Base-by-base conservation (phyloP, 169 alveolate genomes). In the Cryptosporidium tyzzeri region DNA sequence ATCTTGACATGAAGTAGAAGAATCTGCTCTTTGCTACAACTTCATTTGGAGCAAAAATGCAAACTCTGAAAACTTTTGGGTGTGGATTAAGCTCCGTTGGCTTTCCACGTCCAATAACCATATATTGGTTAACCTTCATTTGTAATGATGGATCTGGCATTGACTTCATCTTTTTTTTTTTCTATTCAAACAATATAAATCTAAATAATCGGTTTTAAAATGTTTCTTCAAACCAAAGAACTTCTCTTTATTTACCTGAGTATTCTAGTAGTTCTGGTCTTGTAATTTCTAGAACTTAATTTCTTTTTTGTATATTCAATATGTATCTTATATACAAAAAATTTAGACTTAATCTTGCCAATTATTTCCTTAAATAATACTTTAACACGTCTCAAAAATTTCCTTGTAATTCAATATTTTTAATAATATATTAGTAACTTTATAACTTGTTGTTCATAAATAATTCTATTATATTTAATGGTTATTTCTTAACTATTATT, bases 21-120 rank as follows among this genome's bases (percentile, higher is more conserved):
- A 97, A 98, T 85, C 98, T 96, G 26, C 99, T 94, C 94, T 97
- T 97, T 62, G 99, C 99, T 73, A 96, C 93, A 26, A 98, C 99
- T 71, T 94, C 94, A 93, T 98, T 97, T 91, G 96, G 96, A 23
- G 99, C 99, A 93, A 99, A 99, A 51, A 99, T 95, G 85, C 99
- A 94, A 99, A 99, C 98, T 92, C 99, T 96, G 93, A 94, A 97
- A 69, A 97, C 94, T 69, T 94, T 91, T 9, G 99, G 98, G 85
- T 94, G 93, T 41, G 98, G 97, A 92, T 96, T 97, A 86, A 95
- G 95, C 92, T 96, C 97, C 5, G 98, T 94, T 44, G 99, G 99
- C 21, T 94, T 92, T 67, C 97, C 97, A 71, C 99, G 96, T 51
- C 99, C 99, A 73, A 97, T 97, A 45, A 98, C 97, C 86, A 96